These are phyloP conservation scores for Clausena lansium DNA, from an alignment of 345 rosid species.

Conservation along the genomic window DNA sequence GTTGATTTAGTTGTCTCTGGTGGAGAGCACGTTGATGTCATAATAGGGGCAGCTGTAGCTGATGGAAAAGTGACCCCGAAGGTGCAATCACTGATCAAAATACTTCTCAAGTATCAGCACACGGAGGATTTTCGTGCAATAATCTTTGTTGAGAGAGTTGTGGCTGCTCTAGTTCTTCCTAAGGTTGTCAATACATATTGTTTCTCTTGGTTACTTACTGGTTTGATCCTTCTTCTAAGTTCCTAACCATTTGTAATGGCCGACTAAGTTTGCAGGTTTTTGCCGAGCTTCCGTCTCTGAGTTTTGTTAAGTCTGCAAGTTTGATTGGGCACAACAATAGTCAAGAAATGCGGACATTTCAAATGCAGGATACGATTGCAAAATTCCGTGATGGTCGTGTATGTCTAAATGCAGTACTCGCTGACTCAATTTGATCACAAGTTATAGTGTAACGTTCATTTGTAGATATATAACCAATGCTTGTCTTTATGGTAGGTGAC, in stretches of 20 bases:
- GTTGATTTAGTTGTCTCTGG: conserved; percentile 78
- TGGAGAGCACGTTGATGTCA: conserved; percentile 94
- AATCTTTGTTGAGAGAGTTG: conserved; percentile 97
- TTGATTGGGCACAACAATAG: conserved; percentile 96
- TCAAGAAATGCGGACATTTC: conserved; percentile 91
- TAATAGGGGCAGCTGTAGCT: conserved; percentile 97
- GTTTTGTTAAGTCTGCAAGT: conserved; percentile 84
- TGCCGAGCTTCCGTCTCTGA: conserved; percentile 87
- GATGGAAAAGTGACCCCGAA: conserved; percentile 99
- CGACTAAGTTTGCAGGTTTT: conserved; percentile 59
- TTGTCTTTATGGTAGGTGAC: conserved; percentile 61
- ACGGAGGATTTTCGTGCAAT: conserved; percentile 97
- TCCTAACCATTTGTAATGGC: conserved; percentile 4
- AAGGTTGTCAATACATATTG: conserved; percentile 47
- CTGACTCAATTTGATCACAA: background rate
- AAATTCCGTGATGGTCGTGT: conserved; percentile 97
- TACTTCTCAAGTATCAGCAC: conserved; percentile 81
- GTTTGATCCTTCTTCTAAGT: conserved; percentile 4
- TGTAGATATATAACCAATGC: conserved; percentile 11
- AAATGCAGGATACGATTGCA: conserved; percentile 93
- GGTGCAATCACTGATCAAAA: conserved; percentile 84
- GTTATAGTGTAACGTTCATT: conserved; percentile 12
- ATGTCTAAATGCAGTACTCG: conserved; percentile 29
- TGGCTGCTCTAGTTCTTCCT: conserved; percentile 96
- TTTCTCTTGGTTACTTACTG: conserved; percentile 3